Evolutionary conservation across 257 asterid species (phyloP).

Genomic region (Lithospermum erythrorhizon): DNA sequence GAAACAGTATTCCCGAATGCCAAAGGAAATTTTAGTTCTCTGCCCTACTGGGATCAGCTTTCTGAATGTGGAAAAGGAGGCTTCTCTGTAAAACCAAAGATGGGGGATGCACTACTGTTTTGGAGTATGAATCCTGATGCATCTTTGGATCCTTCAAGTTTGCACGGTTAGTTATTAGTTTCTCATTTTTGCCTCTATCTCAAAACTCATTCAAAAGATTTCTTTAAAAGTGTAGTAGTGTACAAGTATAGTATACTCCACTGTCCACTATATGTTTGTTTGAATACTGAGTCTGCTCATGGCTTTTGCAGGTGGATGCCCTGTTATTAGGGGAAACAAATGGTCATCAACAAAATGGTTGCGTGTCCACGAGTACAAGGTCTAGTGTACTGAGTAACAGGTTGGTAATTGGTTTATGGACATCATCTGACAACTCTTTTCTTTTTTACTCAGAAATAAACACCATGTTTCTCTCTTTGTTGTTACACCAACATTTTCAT

Average conservation of each 20-base stretch:
- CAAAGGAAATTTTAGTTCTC: constrained; percentile 66
- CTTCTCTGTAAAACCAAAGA: constrained; percentile 84
- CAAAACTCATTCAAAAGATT: background rate
- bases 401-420: constrained; percentile 27
- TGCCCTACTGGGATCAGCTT: constrained; percentile 93
- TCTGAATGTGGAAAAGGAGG: constrained; percentile 92
- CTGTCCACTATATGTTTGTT: background rate
- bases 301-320: constrained; percentile 63
- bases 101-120: constrained; percentile 95
- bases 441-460: background rate
- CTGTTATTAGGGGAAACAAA: constrained; percentile 86
- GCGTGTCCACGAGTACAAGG: constrained; percentile 67
- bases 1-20: constrained; percentile 97
- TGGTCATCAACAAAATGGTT: constrained; percentile 99
- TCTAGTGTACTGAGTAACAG: constrained; percentile 22
- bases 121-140: constrained; percentile 99
- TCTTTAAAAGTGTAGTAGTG: background rate
- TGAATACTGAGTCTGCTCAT: background rate
- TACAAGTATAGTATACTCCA: background rate
- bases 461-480: background rate
- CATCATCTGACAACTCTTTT: background rate
- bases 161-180: constrained; percentile 66
- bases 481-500: too few relatives aligned
- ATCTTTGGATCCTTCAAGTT: constrained; percentile 76
- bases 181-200: background rate